Base-by-base conservation (phyloP, 257 asterid genomes). In the Solanum chmielewskii region DNA sequence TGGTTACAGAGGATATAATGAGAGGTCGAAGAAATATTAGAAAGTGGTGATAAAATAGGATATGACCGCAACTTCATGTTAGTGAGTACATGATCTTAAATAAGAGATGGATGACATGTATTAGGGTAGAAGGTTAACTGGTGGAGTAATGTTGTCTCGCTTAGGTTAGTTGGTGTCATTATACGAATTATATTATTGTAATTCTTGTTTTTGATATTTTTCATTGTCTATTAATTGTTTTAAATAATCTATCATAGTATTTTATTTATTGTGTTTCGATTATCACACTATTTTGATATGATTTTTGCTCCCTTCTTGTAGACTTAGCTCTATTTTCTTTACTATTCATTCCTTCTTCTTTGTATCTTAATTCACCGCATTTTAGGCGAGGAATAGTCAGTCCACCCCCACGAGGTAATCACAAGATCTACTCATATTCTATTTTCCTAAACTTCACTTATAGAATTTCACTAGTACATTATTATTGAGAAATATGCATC, bases 351-450 rank as follows among this genome's bases (percentile, higher is more conserved):
- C n/a, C 62, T 18, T 52, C 2, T 52, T 52, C 2, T 52, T 52
- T 52, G 11, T 2, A 52, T 4, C 62, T 52, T 16, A 52, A 18
- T 52, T 52, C 18, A 52, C 10, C 10, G 0, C 62, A 52, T 0
- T 18, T 52, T 16, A 52, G 0, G 2, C 0, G 0, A 52, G n/a
- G 0, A 52, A 52, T 0, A 18, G 4, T 0, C 1, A 16, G n/a
- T 52, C 10, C 23, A 52, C 0, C 62, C 18, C 1, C 2, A 4
- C 1, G 0, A 52, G 62, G 10, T 52, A 52, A 18, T 16, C 1
- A 1, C 18, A 52, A 0, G 2, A 1, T 52, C 9, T 52, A 9
- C 7, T 4, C 11, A 52, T 0, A 52, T 52, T 52, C 10, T 52
- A 49, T 0, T 10, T 4, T 52, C 10, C 0, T 2, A 16, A 9